These are phyloP conservation scores for Cocos nucifera DNA, from an alignment of 176 grass and related monocot species.

Conservation along the genomic window DNA sequence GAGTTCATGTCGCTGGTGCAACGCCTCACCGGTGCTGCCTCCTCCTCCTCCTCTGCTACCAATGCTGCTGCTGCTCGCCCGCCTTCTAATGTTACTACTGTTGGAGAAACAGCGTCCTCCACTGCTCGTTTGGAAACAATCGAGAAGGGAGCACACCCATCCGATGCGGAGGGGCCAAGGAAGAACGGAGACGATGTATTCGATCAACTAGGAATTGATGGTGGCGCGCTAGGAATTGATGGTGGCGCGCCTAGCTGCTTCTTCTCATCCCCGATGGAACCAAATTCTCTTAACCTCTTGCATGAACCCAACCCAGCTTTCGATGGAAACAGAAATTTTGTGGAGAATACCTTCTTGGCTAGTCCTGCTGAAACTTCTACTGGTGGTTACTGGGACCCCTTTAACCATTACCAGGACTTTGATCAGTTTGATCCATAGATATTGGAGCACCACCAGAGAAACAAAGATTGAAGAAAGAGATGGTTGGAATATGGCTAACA, in stretches of 20 bases:
- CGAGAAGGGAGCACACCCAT: constrained; percentile 1
- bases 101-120: constrained; percentile 5
- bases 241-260: constrained; percentile 12
- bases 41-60: background rate
- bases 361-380: constrained; percentile 19
- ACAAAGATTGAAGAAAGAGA: too few relatives aligned
- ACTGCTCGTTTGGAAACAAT: constrained; percentile 13
- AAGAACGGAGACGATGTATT: background rate
- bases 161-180: background rate
- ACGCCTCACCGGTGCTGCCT: constrained; percentile 44
- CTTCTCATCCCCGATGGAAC: constrained; percentile 15
- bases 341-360: constrained; percentile 6
- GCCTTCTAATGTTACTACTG: background rate
- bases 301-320: constrained; percentile 19
- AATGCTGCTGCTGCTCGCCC: background rate
- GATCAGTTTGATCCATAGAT: background rate
- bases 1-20: constrained; percentile 77
- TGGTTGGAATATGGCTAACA: too few relatives aligned
- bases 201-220: constrained; percentile 10
- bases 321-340: background rate
- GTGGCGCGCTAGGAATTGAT: constrained; percentile 3
- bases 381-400: constrained; percentile 22
- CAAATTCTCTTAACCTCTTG: constrained; percentile 3
- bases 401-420: background rate
- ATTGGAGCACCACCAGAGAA: too few relatives aligned